phyloP scores from a whole-genome alignment of 176 grass and related monocot species.

The Lolium perenne region DNA sequence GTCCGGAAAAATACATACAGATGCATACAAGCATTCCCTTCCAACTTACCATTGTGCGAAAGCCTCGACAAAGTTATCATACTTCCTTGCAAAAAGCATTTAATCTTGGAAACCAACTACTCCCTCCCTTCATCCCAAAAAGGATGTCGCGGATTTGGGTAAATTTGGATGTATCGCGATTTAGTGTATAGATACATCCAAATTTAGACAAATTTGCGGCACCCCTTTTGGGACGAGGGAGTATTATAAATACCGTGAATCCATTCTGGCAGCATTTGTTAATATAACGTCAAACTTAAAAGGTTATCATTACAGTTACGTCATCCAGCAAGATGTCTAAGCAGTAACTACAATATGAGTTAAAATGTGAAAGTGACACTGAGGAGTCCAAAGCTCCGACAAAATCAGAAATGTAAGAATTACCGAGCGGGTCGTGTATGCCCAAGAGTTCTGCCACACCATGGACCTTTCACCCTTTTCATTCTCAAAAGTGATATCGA shows the following conservation, averaged over 20 bases:
- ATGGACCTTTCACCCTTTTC: slow-evolving; percentile 82
- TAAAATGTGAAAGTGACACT: neutral
- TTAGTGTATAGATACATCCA: too few species aligned
- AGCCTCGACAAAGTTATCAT: neutral
- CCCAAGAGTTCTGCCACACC: slow-evolving; percentile 99
- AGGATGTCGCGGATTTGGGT: too few species aligned
- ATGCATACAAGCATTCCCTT: neutral
- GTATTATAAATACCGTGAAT: slow-evolving; percentile 9
- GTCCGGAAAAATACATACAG: neutral
- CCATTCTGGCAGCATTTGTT: neutral
- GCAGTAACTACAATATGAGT: neutral
- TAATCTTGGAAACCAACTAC: neutral
- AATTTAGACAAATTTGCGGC: too few species aligned
- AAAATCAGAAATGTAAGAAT: slow-evolving; percentile 35
- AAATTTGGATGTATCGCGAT: too few species aligned
- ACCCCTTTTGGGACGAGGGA: too few species aligned
- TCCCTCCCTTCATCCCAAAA: too few species aligned
- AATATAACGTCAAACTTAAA: neutral
- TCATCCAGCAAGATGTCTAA: neutral
- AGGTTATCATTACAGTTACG: neutral
- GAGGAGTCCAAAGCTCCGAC: neutral
- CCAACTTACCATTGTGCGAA: neutral
- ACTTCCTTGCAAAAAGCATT: neutral
- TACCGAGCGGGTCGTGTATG: slow-evolving; percentile 97
- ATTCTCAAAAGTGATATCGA: slow-evolving; percentile 96